Base-by-base conservation (phyloP, 371 early-diverging fungal species). In the Mucor saturninus region DNA sequence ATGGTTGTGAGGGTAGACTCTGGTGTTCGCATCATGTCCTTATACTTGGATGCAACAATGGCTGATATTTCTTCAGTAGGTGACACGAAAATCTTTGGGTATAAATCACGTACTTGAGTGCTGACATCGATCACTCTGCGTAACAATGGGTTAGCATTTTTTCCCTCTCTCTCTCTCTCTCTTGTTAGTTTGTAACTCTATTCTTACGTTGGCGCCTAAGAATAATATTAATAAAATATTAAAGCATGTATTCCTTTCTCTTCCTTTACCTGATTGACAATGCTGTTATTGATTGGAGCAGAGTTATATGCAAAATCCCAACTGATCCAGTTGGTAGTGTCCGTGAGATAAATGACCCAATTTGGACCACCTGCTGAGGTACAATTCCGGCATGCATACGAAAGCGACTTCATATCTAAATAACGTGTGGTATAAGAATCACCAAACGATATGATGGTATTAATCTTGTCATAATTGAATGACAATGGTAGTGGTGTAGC, bases 271-370 rank as follows among this genome's bases (percentile, higher is more conserved):
- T 77, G 75, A 2, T 64, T 43, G 26, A 72, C 75, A 8, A 75
- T 51, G 8, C 49, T 37, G 28, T 75, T 71, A 14, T 56, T 62
- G 4, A 77, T 56, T 14, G 78, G 78, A 5, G 78, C 78, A 26
- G 73, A 72, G 42, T 74, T 75, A 42, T 73, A 73, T 13, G 78
- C 78, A 56, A 77, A 68, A 55, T 77, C 57, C 75, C 75, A 77
- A 52, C 70, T 69, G 3, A 55, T 40, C 72, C 73, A 69, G 5
- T 59, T 43, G 10, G 56, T 57, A 10, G 35, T 35, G 13, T 68
- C 61, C 7, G 65, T 61, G 14, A 77, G 59, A 62, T 74, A 74
- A 31, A 72, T 62, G 7, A 77, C 73, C 78, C 78, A 77, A 63
- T 77, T 77, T 5, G 65, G 73, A 5, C 75, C 78, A 46, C 73